phyloP scores from a whole-genome alignment of 345 rosid species.

The thale cress (Arabidopsis thaliana) region TAIR10.1 NC_003070.9:12266001-12266500 shows the following conservation, averaged over 20 bases:
- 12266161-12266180: background rate
- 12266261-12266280: slow-evolving; percentile 5
- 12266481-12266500: background rate
- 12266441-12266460: background rate
- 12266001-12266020: slow-evolving; percentile 11
- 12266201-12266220: background rate
- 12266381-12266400: slow-evolving; percentile 96
- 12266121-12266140: background rate
- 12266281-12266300: slow-evolving; percentile 73
- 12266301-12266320: slow-evolving; percentile 91
- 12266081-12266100: background rate
- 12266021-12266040: background rate
- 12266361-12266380: slow-evolving; percentile 96
- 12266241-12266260: background rate
- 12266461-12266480: slow-evolving; percentile 1
- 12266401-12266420: slow-evolving; percentile 65
- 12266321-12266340: slow-evolving; percentile 98
- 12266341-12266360: slow-evolving; percentile 78
- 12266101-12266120: background rate
- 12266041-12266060: background rate
- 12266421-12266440: background rate
- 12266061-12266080: background rate
- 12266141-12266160: background rate
- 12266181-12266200: background rate
- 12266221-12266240: background rate